phyloP scores from a whole-genome alignment of 2,329 filamentous ascomycete genomes.

The Pestalotiopsis fici region DNA sequence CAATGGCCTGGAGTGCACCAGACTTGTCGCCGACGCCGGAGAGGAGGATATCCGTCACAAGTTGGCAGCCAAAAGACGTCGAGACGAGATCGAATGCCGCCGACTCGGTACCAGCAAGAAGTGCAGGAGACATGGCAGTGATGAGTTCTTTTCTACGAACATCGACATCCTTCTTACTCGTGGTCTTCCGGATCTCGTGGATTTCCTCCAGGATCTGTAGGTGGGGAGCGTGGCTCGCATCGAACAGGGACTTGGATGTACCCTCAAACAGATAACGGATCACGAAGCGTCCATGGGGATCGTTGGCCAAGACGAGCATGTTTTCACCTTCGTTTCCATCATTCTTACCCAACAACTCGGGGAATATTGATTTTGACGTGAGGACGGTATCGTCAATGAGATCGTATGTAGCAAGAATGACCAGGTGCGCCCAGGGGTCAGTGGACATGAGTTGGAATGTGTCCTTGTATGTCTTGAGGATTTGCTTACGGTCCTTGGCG shows the following conservation, averaged over 20 bases:
- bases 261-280: constrained; percentile 82
- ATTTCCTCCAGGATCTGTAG: constrained; percentile 75
- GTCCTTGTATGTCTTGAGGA: constrained; percentile 88
- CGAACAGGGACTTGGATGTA: constrained; percentile 61
- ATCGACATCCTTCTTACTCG: constrained; percentile 89
- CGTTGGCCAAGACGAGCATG: constrained; percentile 63
- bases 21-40: constrained; percentile 74
- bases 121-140: constrained; percentile 69
- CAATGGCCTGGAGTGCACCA: constrained; percentile 70
- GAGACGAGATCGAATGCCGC: constrained; percentile 69
- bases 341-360: constrained; percentile 79
- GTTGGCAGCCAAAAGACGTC: constrained; percentile 83
- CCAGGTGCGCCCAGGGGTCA: constrained; percentile 75
- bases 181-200: constrained; percentile 75
- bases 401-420: constrained; percentile 85
- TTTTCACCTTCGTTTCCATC: constrained; percentile 63
- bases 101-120: constrained; percentile 73
- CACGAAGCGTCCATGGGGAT: constrained; percentile 65
- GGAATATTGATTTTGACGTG: constrained; percentile 80
- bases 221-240: constrained; percentile 63
- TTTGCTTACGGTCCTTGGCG: constrained; percentile 89
- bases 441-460: constrained; percentile 83
- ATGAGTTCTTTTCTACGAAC: constrained; percentile 75
- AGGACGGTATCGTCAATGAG: constrained; percentile 94
- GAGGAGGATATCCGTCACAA: constrained; percentile 81